Base-by-base conservation (phyloP, 495 filamentous ascomycete species). In the Letharia lupina region DNA sequence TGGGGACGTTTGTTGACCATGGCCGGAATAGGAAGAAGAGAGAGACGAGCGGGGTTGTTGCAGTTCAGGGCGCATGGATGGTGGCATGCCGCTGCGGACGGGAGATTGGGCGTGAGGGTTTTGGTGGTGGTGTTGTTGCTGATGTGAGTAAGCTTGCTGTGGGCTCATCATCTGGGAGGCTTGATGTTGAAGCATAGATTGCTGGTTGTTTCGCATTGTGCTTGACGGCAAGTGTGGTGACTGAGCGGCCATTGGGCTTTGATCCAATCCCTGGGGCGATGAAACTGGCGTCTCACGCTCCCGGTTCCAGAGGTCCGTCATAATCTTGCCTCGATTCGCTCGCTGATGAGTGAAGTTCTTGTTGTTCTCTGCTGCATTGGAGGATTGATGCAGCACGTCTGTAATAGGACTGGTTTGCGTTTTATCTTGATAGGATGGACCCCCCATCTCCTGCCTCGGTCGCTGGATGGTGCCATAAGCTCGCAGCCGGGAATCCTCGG, bases 351-450 rank as follows among this genome's bases (percentile, higher is more conserved):
- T 87, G 39, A 98, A 78, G 40, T 80, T 78, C 70, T 93, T 93
- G 76, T 96, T 98, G 78, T 86, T 96, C 71, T 98, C 93, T 42
- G 91, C 89, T 6, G 93, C 87, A 50, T 94, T 91, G 41, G 89
- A 83, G 40, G 92, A 92, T 72, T 98, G 92, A 61, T 89, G 90
- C 66, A 95, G 79, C 64, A 98, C 86, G 69, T 97, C 93, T n/a
- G 84, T 76, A 7, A 87, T 80, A n/a, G 89, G 83, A 69, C 86
- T 93, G 20, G 89, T 78, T 74, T 92, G 89, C 16, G 86, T 89
- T 59, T 90, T 84, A 74, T 98, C 95, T 74, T 91, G 88, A 75
- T 96, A 98, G 4, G 93, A 82, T 35, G 88, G 87, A 28, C 94
- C 95, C 4, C 90, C 86, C 65, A 96, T 83, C 73, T 98, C 94